phyloP scores from a whole-genome alignment of 140 eudicot genomes.

The Ambrosia hybrid region DNA sequence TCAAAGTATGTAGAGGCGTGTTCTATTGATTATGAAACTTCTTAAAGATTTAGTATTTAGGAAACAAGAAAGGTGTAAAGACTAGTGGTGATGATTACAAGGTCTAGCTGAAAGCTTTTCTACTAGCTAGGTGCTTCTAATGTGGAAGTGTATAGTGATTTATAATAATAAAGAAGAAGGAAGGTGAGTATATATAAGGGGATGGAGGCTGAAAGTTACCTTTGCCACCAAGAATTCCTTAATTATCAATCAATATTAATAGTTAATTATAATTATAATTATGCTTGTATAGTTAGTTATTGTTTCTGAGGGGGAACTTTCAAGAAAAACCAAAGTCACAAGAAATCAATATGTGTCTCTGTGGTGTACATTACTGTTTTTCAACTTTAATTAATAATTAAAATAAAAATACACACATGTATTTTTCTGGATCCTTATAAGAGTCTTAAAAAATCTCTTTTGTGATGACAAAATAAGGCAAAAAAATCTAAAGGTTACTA shows the following conservation, averaged over 20 bases:
- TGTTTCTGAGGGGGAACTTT: conserved; percentile 50
- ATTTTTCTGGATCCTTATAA: neutral
- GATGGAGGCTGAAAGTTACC: conserved; percentile 38
- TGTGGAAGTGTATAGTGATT: conserved; percentile 23
- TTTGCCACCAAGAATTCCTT: conserved; percentile 37
- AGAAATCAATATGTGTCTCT: conserved; percentile 47
- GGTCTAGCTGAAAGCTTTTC: conserved; percentile 1
- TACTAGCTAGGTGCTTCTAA: conserved; percentile 26
- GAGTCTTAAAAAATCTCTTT: neutral
- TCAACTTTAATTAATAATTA: conserved; percentile 10
- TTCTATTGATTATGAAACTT: neutral
- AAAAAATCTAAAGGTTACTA: neutral
- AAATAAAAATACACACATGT: neutral
- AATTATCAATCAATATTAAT: conserved; percentile 28
- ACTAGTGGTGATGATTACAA: conserved; percentile 16
- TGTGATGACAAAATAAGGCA: conserved; percentile 4
- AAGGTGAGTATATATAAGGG: conserved; percentile 30
- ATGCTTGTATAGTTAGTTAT: conserved; percentile 43
- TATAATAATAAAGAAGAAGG: conserved; percentile 29
- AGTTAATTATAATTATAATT: conserved; percentile 14
- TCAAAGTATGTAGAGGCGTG: neutral
- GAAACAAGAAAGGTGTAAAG: conserved; percentile 11
- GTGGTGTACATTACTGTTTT: conserved; percentile 24
- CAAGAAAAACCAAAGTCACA: conserved; percentile 64
- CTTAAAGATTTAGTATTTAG: neutral